Conservation (phyloP, 2,329 filamentous ascomycete genomes). For the Fusarium sp. region DNA sequence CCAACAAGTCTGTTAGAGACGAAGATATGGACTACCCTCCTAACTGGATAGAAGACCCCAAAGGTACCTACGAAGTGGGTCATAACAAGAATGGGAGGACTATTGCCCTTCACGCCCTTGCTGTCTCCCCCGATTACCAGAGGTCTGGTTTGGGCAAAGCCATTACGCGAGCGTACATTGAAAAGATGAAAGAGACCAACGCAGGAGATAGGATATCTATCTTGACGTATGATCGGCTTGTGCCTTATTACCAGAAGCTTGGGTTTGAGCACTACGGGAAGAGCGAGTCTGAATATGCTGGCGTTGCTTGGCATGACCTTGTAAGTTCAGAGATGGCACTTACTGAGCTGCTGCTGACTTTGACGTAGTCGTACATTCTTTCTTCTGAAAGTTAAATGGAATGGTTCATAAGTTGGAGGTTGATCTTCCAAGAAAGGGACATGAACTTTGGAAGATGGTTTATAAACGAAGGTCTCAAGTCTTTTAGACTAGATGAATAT, state of each 20-base stretch:
- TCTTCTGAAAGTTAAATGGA: neutral
- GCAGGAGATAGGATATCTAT: slow-evolving; percentile 47
- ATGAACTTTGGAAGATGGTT: no score
- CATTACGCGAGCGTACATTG: slow-evolving; percentile 42
- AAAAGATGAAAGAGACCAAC: slow-evolving; percentile 32
- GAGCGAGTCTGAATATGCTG: slow-evolving; percentile 49
- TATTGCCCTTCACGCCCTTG: slow-evolving; percentile 49
- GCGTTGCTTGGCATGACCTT: slow-evolving; percentile 50
- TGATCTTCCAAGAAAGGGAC: no score
- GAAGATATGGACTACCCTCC: slow-evolving; percentile 47
- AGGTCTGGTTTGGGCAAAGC: slow-evolving; percentile 46
- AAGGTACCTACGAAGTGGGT: slow-evolving; percentile 32
- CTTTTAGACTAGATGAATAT: no score
- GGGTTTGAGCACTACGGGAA: slow-evolving; percentile 51
- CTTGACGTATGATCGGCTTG: slow-evolving; percentile 49
- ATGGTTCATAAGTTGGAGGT: no score
- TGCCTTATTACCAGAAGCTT: slow-evolving; percentile 49
- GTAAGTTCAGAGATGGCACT: slow-evolving; percentile 21
- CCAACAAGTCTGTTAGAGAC: slow-evolving; percentile 39
- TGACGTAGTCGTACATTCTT: slow-evolving; percentile 14
- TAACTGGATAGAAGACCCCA: slow-evolving; percentile 42
- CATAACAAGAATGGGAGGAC: slow-evolving; percentile 46
- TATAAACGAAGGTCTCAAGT: no score
- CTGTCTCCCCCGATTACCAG: slow-evolving; percentile 45
- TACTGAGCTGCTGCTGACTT: neutral